Percentiles rank a stretch among this genome's conserved stretches.
These are phyloP conservation scores for Phtheirospermum japonicum DNA, from an alignment of 257 asterid genomes.

Conservation along the genomic window DNA sequence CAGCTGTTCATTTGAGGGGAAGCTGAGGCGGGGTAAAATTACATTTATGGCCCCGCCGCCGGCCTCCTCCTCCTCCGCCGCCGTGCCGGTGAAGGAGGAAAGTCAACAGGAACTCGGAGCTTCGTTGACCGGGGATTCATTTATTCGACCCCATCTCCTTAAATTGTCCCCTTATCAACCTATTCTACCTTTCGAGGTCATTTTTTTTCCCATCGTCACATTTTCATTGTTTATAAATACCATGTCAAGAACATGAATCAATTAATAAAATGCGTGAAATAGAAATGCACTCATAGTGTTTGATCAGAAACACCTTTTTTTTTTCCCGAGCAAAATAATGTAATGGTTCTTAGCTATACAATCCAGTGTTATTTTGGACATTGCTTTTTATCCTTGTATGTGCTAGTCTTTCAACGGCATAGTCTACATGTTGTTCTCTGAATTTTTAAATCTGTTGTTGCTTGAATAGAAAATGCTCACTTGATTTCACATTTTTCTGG, in stretches of 20 bases:
- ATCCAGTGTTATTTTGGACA: background rate
- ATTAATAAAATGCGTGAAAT: background rate
- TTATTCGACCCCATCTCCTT: constrained; percentile 79
- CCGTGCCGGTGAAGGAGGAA: constrained; percentile 51
- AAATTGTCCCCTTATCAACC: constrained; percentile 84
- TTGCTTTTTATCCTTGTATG: background rate
- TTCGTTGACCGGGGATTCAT: constrained; percentile 57
- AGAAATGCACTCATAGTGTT: constrained; percentile 6
- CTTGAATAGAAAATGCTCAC: background rate
- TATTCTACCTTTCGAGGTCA: constrained; percentile 92
- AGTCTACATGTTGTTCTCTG: background rate
- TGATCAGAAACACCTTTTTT: background rate
- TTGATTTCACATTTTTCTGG: background rate
- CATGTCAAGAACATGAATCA: background rate
- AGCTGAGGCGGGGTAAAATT: constrained; percentile 34
- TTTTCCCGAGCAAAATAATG: too few species aligned
- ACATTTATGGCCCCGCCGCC: constrained; percentile 43
- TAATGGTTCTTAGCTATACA: too few species aligned
- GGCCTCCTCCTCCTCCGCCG: constrained; percentile 40
- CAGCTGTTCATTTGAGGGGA: constrained; percentile 28
- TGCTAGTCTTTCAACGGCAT: too few species aligned
- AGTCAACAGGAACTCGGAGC: constrained; percentile 29
- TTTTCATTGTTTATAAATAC: background rate
- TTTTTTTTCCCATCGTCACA: background rate
- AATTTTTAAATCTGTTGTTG: background rate